Conservation (phyloP, 2,329 filamentous ascomycete genomes). For the Metarhizium brunneum region DNA sequence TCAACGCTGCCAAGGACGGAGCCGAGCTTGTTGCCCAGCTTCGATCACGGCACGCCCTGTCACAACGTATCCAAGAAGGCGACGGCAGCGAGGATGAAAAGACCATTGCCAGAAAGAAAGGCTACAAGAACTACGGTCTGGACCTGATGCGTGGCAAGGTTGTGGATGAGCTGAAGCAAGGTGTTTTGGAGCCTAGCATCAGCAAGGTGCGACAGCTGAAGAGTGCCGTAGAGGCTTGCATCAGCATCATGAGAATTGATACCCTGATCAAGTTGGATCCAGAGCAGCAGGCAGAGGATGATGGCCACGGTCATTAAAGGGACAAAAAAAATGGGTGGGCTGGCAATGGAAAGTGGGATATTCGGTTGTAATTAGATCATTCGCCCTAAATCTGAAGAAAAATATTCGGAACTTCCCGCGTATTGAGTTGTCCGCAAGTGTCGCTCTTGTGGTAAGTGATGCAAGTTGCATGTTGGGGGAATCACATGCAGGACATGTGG, state of each 20-base stretch:
- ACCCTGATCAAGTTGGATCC: constrained; percentile 97
- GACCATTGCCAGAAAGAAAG: constrained; percentile 84
- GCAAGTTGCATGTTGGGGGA: neutral
- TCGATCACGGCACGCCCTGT: constrained; percentile 85
- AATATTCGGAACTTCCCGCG: neutral
- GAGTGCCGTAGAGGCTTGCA: constrained; percentile 96
- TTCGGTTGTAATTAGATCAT: constrained; percentile 1
- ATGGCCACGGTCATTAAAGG: constrained; percentile 72
- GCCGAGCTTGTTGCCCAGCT: constrained; percentile 94
- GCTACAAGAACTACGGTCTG: constrained; percentile 96
- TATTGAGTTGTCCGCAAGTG: neutral
- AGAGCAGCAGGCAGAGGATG: constrained; percentile 60
- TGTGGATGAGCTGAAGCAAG: constrained; percentile 86
- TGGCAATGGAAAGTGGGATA: neutral
- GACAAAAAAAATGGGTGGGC: neutral
- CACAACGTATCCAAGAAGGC: constrained; percentile 83
- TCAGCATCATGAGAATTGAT: constrained; percentile 98
- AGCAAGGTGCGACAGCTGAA: constrained; percentile 98
- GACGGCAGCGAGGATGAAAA: constrained; percentile 81
- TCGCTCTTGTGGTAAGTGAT: neutral
- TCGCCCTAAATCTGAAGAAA: neutral
- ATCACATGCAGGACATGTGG: neutral
- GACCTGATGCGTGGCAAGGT: constrained; percentile 86
- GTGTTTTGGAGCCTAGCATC: constrained; percentile 92
- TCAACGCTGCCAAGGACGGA: constrained; percentile 95